Base-by-base conservation (phyloP, 169 alveolate species). In the Cryptosporidium canis region DNA sequence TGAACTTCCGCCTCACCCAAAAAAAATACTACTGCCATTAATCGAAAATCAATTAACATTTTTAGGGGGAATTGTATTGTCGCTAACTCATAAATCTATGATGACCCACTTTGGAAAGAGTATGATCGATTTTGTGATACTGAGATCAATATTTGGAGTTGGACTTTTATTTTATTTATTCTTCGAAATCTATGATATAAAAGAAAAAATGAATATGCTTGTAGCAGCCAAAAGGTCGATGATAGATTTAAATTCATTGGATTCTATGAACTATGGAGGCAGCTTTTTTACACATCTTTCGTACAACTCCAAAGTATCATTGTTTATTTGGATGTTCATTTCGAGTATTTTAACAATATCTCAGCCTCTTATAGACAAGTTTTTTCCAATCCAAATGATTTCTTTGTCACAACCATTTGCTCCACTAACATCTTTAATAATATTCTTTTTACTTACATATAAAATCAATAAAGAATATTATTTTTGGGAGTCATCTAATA, bases 1-100 rank as follows among this genome's bases (percentile, higher is more conserved):
- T 27, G 72, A 58, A 21, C 18, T 77, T 14, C 87, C 87, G 12
- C 87, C 87, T 1, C 87, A 77, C 33, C 87, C 87, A 18, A 77
- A 41, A 39, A 77, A 77, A 77, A 44, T 77, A 14, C 16, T 77
- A 41, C 37, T 77, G 21, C 87, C 87, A 35, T 43, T 77, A 7
- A 37, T 77, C 31, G 87, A 77, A 77, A 77, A 77, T 41, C 70
- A 77, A 39, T 43, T 77, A 11, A 18, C 58, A 29, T 61, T 77
- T 39, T 27, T 77, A 37, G 63, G 77, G 4, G 72, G 87, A 12
- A 64, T 77, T 56, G 58, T 21, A 55, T 43, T 77, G 51, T 44
- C 87, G 1, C 64, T 77, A 43, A 35, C 58, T 39, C 70, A 77
- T 64, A 77, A 55, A 27, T 58, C 47, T 58, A 18, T 55, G 31